Evolutionary conservation across 192 early-diverging fungal species (phyloP).

Genomic region (Phycomyces nitens): DNA sequence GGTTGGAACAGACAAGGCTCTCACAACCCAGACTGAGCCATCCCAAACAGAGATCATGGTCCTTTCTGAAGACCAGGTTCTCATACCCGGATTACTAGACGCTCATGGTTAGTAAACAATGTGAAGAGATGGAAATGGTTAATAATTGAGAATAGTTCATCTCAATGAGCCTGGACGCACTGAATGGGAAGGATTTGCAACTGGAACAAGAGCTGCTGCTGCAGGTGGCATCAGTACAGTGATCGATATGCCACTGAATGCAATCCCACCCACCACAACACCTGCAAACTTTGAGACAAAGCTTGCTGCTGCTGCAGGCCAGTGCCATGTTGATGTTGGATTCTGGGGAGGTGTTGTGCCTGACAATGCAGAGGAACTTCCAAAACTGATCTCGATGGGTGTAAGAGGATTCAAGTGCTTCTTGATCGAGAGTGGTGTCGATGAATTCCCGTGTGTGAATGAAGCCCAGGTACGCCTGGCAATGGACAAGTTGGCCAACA

Average conservation of each 20-base stretch:
- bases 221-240: slow-evolving; percentile 79
- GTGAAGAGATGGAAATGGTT: neutral
- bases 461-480: slow-evolving; percentile 63
- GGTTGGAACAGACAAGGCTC: slow-evolving; percentile 11
- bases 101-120: slow-evolving; percentile 47
- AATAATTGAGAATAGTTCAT: slow-evolving; percentile 49
- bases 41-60: slow-evolving; percentile 34
- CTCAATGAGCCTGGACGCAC: slow-evolving; percentile 85
- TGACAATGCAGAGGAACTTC: slow-evolving; percentile 63
- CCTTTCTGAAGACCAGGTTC: slow-evolving; percentile 44
- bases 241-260: slow-evolving; percentile 85
- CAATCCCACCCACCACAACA: slow-evolving; percentile 81
- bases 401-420: slow-evolving; percentile 84
- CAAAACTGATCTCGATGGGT: slow-evolving; percentile 60
- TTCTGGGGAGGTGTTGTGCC: slow-evolving; percentile 81
- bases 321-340: slow-evolving; percentile 75
- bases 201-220: slow-evolving; percentile 76
- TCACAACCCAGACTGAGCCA: neutral
- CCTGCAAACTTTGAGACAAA: slow-evolving; percentile 63
- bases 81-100: slow-evolving; percentile 76
- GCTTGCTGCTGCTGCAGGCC: slow-evolving; percentile 59
- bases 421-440: slow-evolving; percentile 79
- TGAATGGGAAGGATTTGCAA: slow-evolving; percentile 81
- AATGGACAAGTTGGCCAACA: slow-evolving; percentile 49
- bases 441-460: slow-evolving; percentile 79